These are phyloP conservation scores for Leccinum pachyderme DNA, from an alignment of 1,284 basidiomycete genomes.

Conservation along the genomic window DNA sequence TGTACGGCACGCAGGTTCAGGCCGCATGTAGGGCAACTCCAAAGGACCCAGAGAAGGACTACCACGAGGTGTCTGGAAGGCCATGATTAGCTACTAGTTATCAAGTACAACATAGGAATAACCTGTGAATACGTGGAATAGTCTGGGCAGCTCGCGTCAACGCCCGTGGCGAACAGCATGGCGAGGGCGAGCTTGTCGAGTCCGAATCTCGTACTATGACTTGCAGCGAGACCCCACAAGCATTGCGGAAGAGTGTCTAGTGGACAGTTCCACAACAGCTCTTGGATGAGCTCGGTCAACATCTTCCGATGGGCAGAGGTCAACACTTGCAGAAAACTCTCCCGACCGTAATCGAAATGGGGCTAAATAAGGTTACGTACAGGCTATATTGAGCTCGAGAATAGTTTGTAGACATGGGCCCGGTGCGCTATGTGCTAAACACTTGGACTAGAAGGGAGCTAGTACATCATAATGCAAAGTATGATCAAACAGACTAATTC, in stretches of 20 bases:
- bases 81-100: neutral
- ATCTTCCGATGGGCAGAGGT: constrained; percentile 8
- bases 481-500: constrained; percentile 9
- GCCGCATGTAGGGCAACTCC: constrained; percentile 68
- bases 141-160: constrained; percentile 54
- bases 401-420: constrained; percentile 4
- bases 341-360: neutral
- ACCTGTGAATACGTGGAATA: constrained; percentile 65
- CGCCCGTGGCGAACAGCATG: constrained; percentile 21
- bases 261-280: constrained; percentile 5
- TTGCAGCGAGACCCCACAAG: constrained; percentile 5
- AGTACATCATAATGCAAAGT: constrained; percentile 5
- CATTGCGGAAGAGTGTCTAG: neutral
- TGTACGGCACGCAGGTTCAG: constrained; percentile 62
- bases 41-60: constrained; percentile 58
- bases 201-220: neutral
- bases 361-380: neutral
- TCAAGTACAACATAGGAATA: constrained; percentile 2
- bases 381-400: neutral
- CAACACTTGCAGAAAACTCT: neutral
- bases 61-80: constrained; percentile 52
- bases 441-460: constrained; percentile 1
- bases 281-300: constrained; percentile 8
- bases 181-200: constrained; percentile 11
- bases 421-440: constrained; percentile 7